Base-by-base conservation (phyloP, 305 asterid genomes). In the Plantago coronopus region DNA sequence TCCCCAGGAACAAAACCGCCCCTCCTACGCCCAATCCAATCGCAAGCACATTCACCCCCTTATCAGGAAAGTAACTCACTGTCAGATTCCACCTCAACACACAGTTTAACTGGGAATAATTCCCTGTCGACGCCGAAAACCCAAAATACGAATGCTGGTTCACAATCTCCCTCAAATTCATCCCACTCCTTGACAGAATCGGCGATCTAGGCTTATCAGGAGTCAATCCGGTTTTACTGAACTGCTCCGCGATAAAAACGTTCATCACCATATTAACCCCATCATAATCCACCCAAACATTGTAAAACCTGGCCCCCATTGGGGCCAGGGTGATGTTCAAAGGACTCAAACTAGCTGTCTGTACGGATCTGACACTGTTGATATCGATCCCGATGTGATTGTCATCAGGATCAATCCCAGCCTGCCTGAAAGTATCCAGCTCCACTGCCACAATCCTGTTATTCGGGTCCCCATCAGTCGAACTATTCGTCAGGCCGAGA, bases 51-150 rank as follows among this genome's bases (percentile, higher is more conserved):
- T 76, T 71, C 9, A 16, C 59, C 70, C 40, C 40, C 40, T 34
- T 34, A 0, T 81, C 84, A 0, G 81, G 56, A 19, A 76, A 82
- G 55, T 82, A 67, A 7, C 72, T 44, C 8, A 89, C 81, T 0
- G 99, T 89, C 1, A 93, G 57, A 42, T 85, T 87, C 99, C 99
- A 93, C 34, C 99, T 69, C 75, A 74, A 47, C 43, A 93, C 79
- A 31, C 95, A 85, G 84, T 87, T 93, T 43, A 89, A 63, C 71
- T 93, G 75, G 14, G 8, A 19, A 16, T 43, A 7, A 16, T 57
- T 64, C 62, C 99, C 99, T 0, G 97, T 87, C 0, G 99, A 93
- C 1, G 87, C 99, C 17, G 97, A 48, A 72, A 93, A 93, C 2
- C 99, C 99, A 48, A 93, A 87, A 57, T 85, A 85, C 0, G 97